Conservation (phyloP, 1,284 basidiomycete genomes). For the Peniophora sp. region DNA sequence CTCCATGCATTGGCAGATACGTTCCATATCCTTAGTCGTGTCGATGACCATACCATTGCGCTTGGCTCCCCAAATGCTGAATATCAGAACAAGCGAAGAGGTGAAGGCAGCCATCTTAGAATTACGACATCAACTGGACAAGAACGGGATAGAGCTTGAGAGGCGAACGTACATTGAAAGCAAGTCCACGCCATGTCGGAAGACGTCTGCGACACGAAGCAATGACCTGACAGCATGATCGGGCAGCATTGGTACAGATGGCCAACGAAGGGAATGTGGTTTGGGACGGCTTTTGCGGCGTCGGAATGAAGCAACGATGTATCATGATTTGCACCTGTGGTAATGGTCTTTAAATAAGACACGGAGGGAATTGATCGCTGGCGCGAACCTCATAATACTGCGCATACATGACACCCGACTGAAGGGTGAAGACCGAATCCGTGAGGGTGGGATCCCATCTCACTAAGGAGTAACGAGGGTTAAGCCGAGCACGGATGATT, state of each 20-base stretch:
- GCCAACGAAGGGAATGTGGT: neutral
- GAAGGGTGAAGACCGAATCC: slow-evolving; percentile 37
- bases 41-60: neutral
- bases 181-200: neutral
- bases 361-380: too few species aligned
- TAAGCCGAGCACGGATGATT: neutral
- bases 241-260: neutral
- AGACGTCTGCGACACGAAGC: neutral
- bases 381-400: neutral
- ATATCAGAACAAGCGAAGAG: neutral
- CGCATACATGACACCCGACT: slow-evolving; percentile 27
- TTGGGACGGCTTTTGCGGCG: neutral
- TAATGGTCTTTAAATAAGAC: too few species aligned
- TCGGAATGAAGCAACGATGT: neutral
- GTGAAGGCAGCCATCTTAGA: neutral
- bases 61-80: neutral
- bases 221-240: neutral
- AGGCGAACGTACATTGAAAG: neutral
- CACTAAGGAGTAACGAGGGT: slow-evolving; percentile 24
- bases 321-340: neutral
- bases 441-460: slow-evolving; percentile 46
- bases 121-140: too few species aligned
- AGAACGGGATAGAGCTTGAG: neutral
- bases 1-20: neutral
- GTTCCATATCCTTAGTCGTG: neutral